Base-by-base conservation (phyloP, 2,329 filamentous ascomycete genomes). In the Alternaria conjuncta region DNA sequence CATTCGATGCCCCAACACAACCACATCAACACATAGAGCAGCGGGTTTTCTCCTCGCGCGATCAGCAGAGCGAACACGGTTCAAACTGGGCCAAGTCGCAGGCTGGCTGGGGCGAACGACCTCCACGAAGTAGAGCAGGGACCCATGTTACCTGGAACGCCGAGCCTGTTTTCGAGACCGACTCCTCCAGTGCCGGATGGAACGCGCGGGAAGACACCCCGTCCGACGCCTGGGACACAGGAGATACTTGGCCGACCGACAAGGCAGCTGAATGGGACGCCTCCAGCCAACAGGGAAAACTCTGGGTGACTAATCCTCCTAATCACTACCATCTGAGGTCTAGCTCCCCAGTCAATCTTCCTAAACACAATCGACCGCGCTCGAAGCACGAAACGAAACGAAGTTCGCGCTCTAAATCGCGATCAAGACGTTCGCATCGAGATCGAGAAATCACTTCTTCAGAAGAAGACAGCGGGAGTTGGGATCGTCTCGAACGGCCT, bases 171-270 rank as follows among this genome's bases (percentile, higher is more conserved):
- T 66, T 63, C 47, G 62, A 71, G 43, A 62, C 60, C 6, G 55
- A 49, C 21, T 51, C 57, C 21, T 69, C 67, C 4, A 46, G 45
- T 46, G 15, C 59, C 9, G 62, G 46, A 9, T 76, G 71, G 71
- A 54, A 28, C 13, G 60, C 61, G 20, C 53, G 23, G 11, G 64
- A 67, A 3, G 59, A 70, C 12, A 64, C 63, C 1, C 21, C 49
- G 4, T 55, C 57, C 5, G 71, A 73, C 8, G 66, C 69, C 5
- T 74, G 72, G 72, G 65, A 71, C 11, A 65, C 63, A 2, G 66
- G 66, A 8, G 65, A 71, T 12, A 65, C 70, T 2, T 69, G 68
- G 70, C 60, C 55, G 30, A 60, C 45, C 2, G 61, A 51, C 18
- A 61, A 54, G 18, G n/a, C 36, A 21, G 23, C 44, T 7, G 47